Evolutionary conservation across 75 land plant species (phyloP), one percentile per base, ranked within the genome.

Genomic region (Larix kaempferi): DNA sequence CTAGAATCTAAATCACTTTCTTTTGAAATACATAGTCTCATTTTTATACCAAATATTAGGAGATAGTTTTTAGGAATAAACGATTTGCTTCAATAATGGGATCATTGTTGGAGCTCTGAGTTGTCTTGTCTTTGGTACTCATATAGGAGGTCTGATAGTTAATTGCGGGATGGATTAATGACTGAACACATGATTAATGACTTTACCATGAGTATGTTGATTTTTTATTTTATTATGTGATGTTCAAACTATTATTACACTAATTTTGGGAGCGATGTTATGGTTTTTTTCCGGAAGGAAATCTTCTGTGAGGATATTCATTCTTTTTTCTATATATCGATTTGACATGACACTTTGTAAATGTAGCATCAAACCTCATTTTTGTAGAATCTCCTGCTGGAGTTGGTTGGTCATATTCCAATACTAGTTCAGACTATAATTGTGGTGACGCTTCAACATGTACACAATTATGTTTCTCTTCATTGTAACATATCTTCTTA

Each of bases 331-430:
- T 67, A 37, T 39, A 19, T 3, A 16, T 33, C 6, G 17, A 17
- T 39, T 49, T 41, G 52, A 67, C 52, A 37, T 67, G 49, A 67
- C 10, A 44, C 49, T n/a, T n/a, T 39, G 23, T 39, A 39, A n/a
- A 21, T 67, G 25, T 56, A 82, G 84, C 63, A 23, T 79, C 82
- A 21, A 82, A 82, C 61, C 55, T 82, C 26, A 59, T 82, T 29
- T 82, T 82, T 59, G 59, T 82, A 44, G 84, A 82, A 52, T 78
- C 84, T 37, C 84, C 84, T 73, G 84, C 84, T 62, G 84, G 84
- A 79, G 84, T 82, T 78, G 84, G 84, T 44, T 82, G 84, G 84
- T 82, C 84, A 37, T 82, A 82, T 58, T 82, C 84, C 26, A 82
- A 82, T 56, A 74, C 84, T 7, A 78, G 69, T 62, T 41, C 82